Percentiles rank a stretch among this genome's conserved stretches.
Evolutionary conservation across 2,329 filamentous ascomycete genomes (phyloP).

Genomic region (Zymoseptoria passerinii): DNA sequence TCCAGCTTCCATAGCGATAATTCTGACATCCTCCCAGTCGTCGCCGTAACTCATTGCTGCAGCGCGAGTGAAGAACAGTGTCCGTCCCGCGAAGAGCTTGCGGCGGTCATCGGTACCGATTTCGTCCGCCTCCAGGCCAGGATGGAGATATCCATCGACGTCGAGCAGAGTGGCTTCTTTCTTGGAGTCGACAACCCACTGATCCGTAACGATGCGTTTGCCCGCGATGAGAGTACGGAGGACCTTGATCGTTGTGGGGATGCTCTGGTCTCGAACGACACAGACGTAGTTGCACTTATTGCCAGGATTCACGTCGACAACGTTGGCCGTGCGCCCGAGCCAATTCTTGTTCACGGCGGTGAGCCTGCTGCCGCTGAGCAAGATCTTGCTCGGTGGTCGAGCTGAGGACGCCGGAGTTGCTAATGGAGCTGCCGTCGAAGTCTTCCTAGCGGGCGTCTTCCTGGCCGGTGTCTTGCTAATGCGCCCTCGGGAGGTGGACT

Average conservation of each 20-base stretch:
- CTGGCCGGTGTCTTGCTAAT: neutral
- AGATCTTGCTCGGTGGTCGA: slow-evolving; percentile 11
- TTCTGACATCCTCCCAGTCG: slow-evolving; percentile 33
- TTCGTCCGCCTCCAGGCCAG: slow-evolving; percentile 13
- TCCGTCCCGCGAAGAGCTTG: slow-evolving; percentile 43
- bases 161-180: slow-evolving; percentile 31
- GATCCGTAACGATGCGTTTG: slow-evolving; percentile 39
- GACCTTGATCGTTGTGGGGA: slow-evolving; percentile 40
- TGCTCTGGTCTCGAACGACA: slow-evolving; percentile 32
- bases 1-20: slow-evolving; percentile 32
- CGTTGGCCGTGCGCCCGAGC: slow-evolving; percentile 26
- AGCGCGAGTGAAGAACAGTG: slow-evolving; percentile 42
- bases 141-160: slow-evolving; percentile 24
- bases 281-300: slow-evolving; percentile 24
- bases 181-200: slow-evolving; percentile 38
- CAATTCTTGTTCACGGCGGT: slow-evolving; percentile 22
- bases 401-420: slow-evolving; percentile 1
- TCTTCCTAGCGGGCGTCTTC: neutral
- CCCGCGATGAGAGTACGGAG: slow-evolving; percentile 37
- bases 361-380: slow-evolving; percentile 16
- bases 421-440: neutral
- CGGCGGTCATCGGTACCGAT: slow-evolving; percentile 28
- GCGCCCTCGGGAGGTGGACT: neutral
- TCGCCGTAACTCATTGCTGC: slow-evolving; percentile 28
- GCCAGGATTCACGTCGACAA: slow-evolving; percentile 28